phyloP scores from a whole-genome alignment of 1,284 basidiomycete species.

The Testicularia cyperi region DNA sequence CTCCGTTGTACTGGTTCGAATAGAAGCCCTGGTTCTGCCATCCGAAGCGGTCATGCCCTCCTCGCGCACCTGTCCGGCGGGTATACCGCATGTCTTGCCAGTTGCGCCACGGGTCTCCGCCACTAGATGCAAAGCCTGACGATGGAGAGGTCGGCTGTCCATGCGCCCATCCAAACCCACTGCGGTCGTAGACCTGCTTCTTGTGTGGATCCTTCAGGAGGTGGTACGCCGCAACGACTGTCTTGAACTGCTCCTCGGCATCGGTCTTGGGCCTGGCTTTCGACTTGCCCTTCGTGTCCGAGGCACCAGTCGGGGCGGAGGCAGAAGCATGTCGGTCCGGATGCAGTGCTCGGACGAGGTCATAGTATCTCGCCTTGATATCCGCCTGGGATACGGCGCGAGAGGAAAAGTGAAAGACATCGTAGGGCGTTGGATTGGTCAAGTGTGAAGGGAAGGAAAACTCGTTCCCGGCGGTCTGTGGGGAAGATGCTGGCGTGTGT shows the following conservation, averaged over 20 bases:
- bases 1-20: slow-evolving; percentile 7
- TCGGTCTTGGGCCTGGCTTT: slow-evolving; percentile 7
- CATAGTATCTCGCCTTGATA: slow-evolving; percentile 56
- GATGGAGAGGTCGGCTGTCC: neutral
- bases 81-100: slow-evolving; percentile 28
- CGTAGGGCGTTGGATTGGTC: slow-evolving; percentile 44
- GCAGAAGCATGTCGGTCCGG: slow-evolving; percentile 34
- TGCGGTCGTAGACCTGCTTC: slow-evolving; percentile 30
- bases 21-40: slow-evolving; percentile 30
- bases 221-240: slow-evolving; percentile 41
- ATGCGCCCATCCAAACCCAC: slow-evolving; percentile 34
- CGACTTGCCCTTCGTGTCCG: neutral
- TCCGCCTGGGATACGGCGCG: slow-evolving; percentile 16
- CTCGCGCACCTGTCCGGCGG: slow-evolving; percentile 1
- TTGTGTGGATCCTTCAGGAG: slow-evolving; percentile 26
- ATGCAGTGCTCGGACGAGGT: slow-evolving; percentile 48
- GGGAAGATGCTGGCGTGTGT: neutral
- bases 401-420: slow-evolving; percentile 51
- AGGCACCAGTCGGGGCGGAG: neutral
- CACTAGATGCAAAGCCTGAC: neutral
- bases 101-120: slow-evolving; percentile 1
- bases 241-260: slow-evolving; percentile 41
- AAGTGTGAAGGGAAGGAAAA: slow-evolving; percentile 11
- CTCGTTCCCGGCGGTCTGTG: neutral
- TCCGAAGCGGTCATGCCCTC: slow-evolving; percentile 24